Base-by-base conservation (phyloP, 2,329 filamentous ascomycete genomes). In the Cladophialophora bantiana region DNA sequence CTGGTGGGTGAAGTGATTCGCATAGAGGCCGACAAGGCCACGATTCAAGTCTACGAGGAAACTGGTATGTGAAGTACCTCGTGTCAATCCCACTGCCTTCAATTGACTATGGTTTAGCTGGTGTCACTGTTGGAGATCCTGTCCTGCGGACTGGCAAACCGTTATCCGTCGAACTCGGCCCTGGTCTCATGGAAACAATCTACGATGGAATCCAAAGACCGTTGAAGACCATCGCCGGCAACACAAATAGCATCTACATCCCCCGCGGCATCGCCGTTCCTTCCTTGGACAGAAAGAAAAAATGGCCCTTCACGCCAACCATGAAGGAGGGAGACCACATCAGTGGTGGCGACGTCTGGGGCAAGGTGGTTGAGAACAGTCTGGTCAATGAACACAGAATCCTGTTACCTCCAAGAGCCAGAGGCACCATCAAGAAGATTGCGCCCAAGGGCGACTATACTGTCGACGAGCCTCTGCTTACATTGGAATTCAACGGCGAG, bases 141-240 rank as follows among this genome's bases (percentile, higher is more conserved):
- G 95, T 99, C 73, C 76, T 83, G 68, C 88, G 94, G 76, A 97
- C 94, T 65, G 92, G 93, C 80, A 97, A 98, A 86, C 95, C 95
- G 71, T 85, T 99, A 64, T 97, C 95, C 66, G 95, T 99, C 81
- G 95, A 99, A 81, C 90, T 99, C 56, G 95, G 95, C 59, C 95
- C 95, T 71, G 95, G 95, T 78, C 85, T 99, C 79, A 93, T 99
- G 87, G 94, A 98, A 83, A 97, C 95, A 73, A 99, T 99, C 80
- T 99, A 98, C 85, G 95, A 99, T 80, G 95, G 95, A 83, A 99
- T 99, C 76, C 95, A 99, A 81, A 90, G 95, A 78, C 95, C 95
- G 59, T 89, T 99, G 74, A 90, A 90, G 82, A 89, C 88, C 73
- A 99, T 99, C 76, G 85, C 92, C 73, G 83, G 90, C 48, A 81